These are phyloP conservation scores for Jaenimonas drosophilae DNA, from an alignment of 208 protist species.

Conservation along the genomic window DNA sequence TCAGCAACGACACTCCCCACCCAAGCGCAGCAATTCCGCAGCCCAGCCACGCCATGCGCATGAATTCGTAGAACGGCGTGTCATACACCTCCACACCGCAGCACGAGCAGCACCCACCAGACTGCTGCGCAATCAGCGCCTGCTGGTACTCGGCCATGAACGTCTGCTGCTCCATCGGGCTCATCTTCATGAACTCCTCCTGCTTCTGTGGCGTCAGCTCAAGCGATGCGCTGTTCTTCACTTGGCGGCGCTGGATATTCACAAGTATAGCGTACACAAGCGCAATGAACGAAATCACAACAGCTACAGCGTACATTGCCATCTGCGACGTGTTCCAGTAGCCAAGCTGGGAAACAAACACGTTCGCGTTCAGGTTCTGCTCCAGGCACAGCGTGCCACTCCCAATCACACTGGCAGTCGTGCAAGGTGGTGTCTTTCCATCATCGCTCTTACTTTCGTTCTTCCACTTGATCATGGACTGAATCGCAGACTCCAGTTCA, in stretches of 20 bases:
- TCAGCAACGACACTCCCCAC: conserved; percentile 42
- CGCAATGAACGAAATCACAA: conserved; percentile 44
- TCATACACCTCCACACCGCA: conserved; percentile 61
- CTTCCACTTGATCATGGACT: conserved; percentile 15
- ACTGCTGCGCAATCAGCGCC: background rate
- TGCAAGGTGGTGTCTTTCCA: background rate
- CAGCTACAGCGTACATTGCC: conserved; percentile 61
- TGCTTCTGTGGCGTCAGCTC: conserved; percentile 22
- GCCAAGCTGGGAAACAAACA: conserved; percentile 48
- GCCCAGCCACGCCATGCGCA: conserved; percentile 71
- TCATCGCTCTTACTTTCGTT: background rate
- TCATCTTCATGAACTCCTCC: conserved; percentile 29
- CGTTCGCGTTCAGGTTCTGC: conserved; percentile 44
- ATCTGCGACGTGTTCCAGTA: conserved; percentile 51
- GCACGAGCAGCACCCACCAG: conserved; percentile 17
- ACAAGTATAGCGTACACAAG: conserved; percentile 49
- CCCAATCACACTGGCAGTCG: background rate
- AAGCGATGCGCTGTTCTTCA: background rate
- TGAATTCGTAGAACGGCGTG: conserved; percentile 76
- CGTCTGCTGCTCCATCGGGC: conserved; percentile 31
- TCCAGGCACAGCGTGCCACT: conserved; percentile 34
- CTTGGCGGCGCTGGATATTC: conserved; percentile 20
- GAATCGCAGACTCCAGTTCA: conserved; percentile 29
- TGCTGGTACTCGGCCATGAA: conserved; percentile 25
- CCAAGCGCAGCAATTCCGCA: conserved; percentile 49